Percentiles rank a stretch among this genome's conserved stretches.
Conservation (phyloP, 164 flowering plant genomes). For the Santalum album region DNA sequence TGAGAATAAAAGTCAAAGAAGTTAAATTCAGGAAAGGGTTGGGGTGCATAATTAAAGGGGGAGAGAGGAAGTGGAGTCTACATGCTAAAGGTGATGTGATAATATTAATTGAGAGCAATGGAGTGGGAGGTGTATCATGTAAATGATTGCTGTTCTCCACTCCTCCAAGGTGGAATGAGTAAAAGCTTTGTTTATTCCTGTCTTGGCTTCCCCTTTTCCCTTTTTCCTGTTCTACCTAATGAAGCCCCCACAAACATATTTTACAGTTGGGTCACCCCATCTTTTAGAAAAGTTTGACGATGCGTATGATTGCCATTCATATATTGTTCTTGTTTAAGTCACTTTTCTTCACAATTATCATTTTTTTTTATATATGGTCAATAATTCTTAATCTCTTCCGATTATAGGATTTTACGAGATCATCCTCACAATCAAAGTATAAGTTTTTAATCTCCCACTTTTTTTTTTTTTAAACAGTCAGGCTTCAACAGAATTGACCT, state of each 20-base stretch:
- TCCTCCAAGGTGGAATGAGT: constrained; percentile 19
- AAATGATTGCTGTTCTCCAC: constrained; percentile 60
- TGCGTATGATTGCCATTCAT: too few relatives aligned
- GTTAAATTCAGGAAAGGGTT: neutral
- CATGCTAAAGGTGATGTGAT: constrained; percentile 15
- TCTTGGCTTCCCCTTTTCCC: constrained; percentile 6
- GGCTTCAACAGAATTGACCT: too few relatives aligned
- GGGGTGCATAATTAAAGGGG: neutral
- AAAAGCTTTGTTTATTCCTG: constrained; percentile 1
- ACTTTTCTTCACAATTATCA: too few relatives aligned
- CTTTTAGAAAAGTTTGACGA: neutral
- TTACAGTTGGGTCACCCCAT: neutral
- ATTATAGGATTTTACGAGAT: too few relatives aligned
- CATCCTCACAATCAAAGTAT: too few relatives aligned
- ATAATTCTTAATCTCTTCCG: too few relatives aligned
- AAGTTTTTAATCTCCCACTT: too few relatives aligned
- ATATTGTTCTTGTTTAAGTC: too few relatives aligned
- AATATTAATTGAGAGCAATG: neutral
- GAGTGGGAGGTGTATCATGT: constrained; percentile 16
- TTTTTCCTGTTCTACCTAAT: neutral
- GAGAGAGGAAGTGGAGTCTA: neutral
- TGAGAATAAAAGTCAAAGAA: constrained; percentile 4
- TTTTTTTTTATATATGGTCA: too few relatives aligned
- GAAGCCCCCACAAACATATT: too few relatives aligned
- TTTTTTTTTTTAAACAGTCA: too few relatives aligned